Evolutionary conservation across 768 basidiomycete species (phyloP).

Genomic region (Dendrothele bispora): DNA sequence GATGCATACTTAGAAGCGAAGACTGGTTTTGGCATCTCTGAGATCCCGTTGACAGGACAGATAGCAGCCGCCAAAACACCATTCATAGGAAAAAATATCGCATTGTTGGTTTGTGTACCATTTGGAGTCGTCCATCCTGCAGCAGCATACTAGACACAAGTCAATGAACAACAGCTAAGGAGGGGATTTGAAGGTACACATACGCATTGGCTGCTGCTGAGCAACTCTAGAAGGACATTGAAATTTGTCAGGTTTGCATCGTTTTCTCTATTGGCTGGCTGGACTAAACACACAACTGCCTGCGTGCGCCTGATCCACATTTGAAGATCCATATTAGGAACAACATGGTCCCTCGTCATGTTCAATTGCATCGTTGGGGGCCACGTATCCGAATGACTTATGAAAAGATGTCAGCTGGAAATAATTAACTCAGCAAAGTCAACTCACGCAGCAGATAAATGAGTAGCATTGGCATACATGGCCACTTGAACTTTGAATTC

Average conservation of each 20-base stretch:
- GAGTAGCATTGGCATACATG: not conserved
- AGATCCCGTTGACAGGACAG: slow-evolving; percentile 1
- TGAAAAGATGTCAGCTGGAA: not conserved
- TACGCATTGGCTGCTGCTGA: not conserved
- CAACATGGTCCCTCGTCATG: not conserved
- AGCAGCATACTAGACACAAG: slow-evolving; percentile 2
- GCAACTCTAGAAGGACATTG: not conserved
- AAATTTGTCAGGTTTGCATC: slow-evolving; percentile 1
- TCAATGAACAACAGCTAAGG: not conserved
- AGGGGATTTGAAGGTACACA: not conserved
- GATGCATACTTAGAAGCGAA: too few species aligned
- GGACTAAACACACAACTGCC: slow-evolving; percentile 4
- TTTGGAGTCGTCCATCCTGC: slow-evolving; percentile 2
- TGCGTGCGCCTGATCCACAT: slow-evolving; percentile 3
- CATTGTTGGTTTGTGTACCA: slow-evolving; percentile 2
- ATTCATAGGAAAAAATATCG: slow-evolving; percentile 1
- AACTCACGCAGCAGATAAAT: not conserved
- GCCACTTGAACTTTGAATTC: slow-evolving; percentile 2
- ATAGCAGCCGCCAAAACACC: slow-evolving; percentile 5
- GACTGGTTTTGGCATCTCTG: slow-evolving; percentile 7
- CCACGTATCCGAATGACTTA: slow-evolving; percentile 6
- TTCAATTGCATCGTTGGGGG: not conserved
- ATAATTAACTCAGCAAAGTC: not conserved
- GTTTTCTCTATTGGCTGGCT: not conserved
- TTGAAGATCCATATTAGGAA: not conserved